These are phyloP conservation scores for Russula dissimulans DNA, from an alignment of 768 basidiomycete species.

Conservation along the genomic window DNA sequence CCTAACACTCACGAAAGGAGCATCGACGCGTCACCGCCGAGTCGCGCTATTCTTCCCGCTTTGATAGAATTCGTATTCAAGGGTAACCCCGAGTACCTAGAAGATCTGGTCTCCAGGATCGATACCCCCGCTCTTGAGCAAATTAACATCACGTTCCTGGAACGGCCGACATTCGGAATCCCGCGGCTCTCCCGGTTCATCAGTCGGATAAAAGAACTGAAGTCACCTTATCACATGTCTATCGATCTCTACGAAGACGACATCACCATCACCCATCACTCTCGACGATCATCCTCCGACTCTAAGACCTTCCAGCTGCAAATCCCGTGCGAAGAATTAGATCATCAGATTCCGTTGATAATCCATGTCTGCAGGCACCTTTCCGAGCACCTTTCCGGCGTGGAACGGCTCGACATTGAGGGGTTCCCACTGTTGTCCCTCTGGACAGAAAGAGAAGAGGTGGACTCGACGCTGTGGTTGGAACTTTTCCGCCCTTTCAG, in stretches of 20 bases:
- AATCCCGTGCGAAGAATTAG: slow-evolving; percentile 1
- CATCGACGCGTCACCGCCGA: neutral
- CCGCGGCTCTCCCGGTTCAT: slow-evolving; percentile 4
- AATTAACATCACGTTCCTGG: neutral
- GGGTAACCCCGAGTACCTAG: slow-evolving; percentile 5
- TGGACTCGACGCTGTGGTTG: neutral
- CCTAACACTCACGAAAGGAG: neutral
- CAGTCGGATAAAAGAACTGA: neutral
- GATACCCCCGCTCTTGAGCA: neutral
- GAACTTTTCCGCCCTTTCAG: slow-evolving; percentile 1
- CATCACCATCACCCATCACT: neutral
- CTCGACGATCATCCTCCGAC: neutral
- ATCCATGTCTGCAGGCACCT: slow-evolving; percentile 1
- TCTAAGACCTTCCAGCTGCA: neutral
- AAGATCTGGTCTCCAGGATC: slow-evolving; percentile 1
- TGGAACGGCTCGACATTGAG: neutral
- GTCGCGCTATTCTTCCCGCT: neutral
- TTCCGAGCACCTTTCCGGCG: neutral
- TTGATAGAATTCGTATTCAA: neutral
- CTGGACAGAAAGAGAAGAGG: neutral
- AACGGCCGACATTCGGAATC: neutral
- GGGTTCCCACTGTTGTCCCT: too few relatives aligned
- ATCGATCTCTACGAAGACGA: neutral
- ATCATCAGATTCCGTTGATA: neutral
- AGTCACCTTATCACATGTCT: neutral